Evolutionary conservation across 176 grass and related monocot genomes (phyloP).

Genomic region (Rhynchospora pubera): DNA sequence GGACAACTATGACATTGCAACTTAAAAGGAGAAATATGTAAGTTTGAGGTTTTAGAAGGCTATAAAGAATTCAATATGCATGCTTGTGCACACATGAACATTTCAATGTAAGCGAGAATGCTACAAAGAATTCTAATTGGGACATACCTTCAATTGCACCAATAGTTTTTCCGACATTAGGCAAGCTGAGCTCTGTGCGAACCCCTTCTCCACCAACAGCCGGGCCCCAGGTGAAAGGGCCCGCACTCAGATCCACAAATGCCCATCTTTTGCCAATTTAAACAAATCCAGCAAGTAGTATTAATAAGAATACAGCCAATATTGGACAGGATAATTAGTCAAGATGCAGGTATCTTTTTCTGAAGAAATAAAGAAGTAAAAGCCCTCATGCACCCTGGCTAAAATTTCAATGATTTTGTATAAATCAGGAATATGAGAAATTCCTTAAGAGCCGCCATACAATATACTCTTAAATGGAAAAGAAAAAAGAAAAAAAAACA

Average conservation of each 20-base stretch:
- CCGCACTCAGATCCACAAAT: conserved; percentile 95
- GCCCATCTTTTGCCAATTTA: conserved; percentile 55
- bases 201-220: conserved; percentile 95
- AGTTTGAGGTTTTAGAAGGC: neutral
- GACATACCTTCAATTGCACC: conserved; percentile 63
- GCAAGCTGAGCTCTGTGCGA: conserved; percentile 85
- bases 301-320: conserved; percentile 5
- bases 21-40: neutral
- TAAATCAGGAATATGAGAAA: neutral
- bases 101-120: neutral
- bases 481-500: neutral
- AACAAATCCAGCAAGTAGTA: neutral
- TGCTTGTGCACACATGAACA: neutral
- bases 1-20: neutral
- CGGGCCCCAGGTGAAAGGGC: conserved; percentile 92
- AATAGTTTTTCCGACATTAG: conserved; percentile 75
- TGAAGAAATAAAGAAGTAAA: neutral
- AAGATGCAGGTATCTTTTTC: neutral
- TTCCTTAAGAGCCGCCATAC: neutral
- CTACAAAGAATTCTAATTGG: neutral
- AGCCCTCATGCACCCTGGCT: neutral
- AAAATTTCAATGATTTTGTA: neutral
- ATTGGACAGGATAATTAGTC: neutral
- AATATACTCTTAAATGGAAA: neutral
- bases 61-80: neutral